These are phyloP conservation scores for Aspergillus pseudoviridinutans DNA, from an alignment of 2,329 filamentous ascomycete genomes.

Conservation along the genomic window DNA sequence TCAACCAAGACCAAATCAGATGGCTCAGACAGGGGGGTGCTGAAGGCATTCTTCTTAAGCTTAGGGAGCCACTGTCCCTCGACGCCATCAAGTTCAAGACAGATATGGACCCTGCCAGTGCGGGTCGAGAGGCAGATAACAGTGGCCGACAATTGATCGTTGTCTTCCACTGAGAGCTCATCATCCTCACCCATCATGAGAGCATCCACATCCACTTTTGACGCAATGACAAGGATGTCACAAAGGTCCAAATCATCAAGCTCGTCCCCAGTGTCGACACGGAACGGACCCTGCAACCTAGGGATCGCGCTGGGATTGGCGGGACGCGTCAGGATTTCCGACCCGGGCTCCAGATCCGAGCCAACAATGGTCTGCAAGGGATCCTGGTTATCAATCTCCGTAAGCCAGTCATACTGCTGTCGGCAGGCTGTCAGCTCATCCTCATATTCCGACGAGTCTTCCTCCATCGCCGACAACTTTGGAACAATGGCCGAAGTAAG, in stretches of 20 bases:
- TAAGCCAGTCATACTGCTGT: constrained; percentile 59
- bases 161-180: constrained; percentile 38
- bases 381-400: constrained; percentile 53
- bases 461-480: constrained; percentile 51
- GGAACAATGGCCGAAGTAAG: constrained; percentile 78
- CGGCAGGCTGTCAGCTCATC: constrained; percentile 45
- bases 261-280: constrained; percentile 47
- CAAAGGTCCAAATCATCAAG: constrained; percentile 55
- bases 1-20: constrained; percentile 44
- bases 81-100: constrained; percentile 58
- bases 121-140: constrained; percentile 56
- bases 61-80: constrained; percentile 61
- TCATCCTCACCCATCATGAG: constrained; percentile 51
- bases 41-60: constrained; percentile 38
- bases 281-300: constrained; percentile 60
- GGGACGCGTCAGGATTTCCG: constrained; percentile 56
- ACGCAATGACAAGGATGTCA: constrained; percentile 56
- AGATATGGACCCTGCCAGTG: constrained; percentile 54
- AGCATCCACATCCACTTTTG: constrained; percentile 50
- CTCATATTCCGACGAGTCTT: constrained; percentile 40
- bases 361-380: constrained; percentile 38
- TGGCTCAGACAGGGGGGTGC: constrained; percentile 38
- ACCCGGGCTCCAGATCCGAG: constrained; percentile 36
- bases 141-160: constrained; percentile 51
- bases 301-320: constrained; percentile 53